These are phyloP conservation scores for Strobilomyces dryophilus DNA, from an alignment of 768 basidiomycete species.

Conservation along the genomic window DNA sequence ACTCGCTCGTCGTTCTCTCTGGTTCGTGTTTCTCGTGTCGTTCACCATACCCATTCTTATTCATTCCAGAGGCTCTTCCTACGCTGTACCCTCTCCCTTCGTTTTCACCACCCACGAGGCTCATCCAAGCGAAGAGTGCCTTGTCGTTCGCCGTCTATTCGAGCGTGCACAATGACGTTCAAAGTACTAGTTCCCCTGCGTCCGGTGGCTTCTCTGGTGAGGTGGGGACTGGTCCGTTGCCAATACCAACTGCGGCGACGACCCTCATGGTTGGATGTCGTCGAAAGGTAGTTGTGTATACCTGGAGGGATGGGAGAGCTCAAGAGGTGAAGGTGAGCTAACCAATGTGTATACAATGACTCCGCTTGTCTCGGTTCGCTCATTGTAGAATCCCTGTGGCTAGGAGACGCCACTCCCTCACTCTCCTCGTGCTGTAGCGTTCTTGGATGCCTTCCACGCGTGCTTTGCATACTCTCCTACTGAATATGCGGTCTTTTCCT, in stretches of 20 bases:
- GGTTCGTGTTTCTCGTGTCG: conserved; percentile 44
- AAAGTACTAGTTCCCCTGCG: conserved; percentile 14
- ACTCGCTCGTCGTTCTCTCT: conserved; percentile 78
- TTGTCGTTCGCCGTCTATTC: conserved; percentile 79
- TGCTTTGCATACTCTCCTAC: conserved; percentile 81
- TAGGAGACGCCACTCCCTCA: conserved; percentile 85
- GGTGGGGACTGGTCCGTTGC: conserved; percentile 27
- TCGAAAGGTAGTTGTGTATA: conserved; percentile 78
- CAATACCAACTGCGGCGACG: conserved; percentile 68
- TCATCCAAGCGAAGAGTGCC: conserved; percentile 75
- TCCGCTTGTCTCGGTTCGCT: neutral
- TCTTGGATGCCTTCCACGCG: conserved; percentile 55
- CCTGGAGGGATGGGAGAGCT: conserved; percentile 81
- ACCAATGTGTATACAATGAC: neutral
- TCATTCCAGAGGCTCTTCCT: conserved; percentile 57
- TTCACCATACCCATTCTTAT: neutral
- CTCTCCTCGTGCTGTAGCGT: conserved; percentile 81
- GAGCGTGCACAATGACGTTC: conserved; percentile 45
- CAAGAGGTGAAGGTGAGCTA: conserved; percentile 61
- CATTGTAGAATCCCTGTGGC: neutral
- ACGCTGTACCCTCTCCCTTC: conserved; percentile 75
- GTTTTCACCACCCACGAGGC: conserved; percentile 63
- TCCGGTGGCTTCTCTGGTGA: conserved; percentile 10
- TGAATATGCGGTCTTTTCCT: conserved; percentile 59
- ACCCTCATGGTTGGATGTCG: conserved; percentile 81